Conservation (phyloP, 371 early-diverging fungal species). For the Lichtheimia ramosa region DNA sequence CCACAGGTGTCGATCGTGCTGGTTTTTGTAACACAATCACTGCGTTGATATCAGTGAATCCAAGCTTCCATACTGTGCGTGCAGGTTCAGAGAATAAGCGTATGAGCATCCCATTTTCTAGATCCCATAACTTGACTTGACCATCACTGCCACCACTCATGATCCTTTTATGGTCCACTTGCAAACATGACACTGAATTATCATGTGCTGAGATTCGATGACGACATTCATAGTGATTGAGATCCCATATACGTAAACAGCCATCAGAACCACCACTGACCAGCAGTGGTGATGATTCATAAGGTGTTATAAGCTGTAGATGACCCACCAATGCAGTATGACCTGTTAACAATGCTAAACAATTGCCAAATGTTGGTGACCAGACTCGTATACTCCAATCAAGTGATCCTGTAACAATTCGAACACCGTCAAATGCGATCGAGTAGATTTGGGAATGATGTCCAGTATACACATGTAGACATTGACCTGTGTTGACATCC, state of each 20-base stretch:
- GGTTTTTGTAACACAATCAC: conserved; percentile 54
- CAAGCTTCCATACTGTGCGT: conserved; percentile 58
- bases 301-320: conserved; percentile 43
- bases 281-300: conserved; percentile 55
- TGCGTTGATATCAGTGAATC: conserved; percentile 55
- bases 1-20: conserved; percentile 5
- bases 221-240: conserved; percentile 57
- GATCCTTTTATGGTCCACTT: conserved; percentile 75
- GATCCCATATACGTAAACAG: conserved; percentile 82
- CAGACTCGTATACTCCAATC: conserved; percentile 75
- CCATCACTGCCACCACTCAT: conserved; percentile 85
- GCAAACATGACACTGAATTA: conserved; percentile 83
- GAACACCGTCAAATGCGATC: conserved; percentile 62
- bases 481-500: conserved; percentile 73
- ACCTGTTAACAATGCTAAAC: conserved; percentile 63
- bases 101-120: conserved; percentile 67
- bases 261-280: conserved; percentile 89
- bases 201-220: conserved; percentile 74
- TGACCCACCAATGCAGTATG: conserved; percentile 87
- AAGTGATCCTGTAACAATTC: conserved; percentile 71
- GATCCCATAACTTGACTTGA: conserved; percentile 82
- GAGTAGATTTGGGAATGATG: conserved; percentile 68
- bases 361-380: conserved; percentile 55
- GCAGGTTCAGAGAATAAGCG: conserved; percentile 62
- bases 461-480: conserved; percentile 63